Conservation (phyloP, 164 flowering plant genomes). For the grape (Vitis vinifera) region ASM3070453v1 NC_081814.1:2668501-2669000, state of each 20-base stretch:
- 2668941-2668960: conserved; percentile 33
- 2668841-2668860: too few relatives aligned
- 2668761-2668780: too few relatives aligned
- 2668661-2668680: too few relatives aligned
- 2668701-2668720: too few relatives aligned
- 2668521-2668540: neutral
- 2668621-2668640: neutral
- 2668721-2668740: neutral
- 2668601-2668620: conserved; percentile 4
- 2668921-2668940: conserved; percentile 33
- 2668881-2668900: conserved; percentile 27
- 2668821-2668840: too few relatives aligned
- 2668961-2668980: conserved; percentile 34
- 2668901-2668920: conserved; percentile 25
- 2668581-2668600: neutral
- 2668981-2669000: conserved; percentile 36
- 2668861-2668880: too few relatives aligned
- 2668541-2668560: neutral
- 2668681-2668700: too few relatives aligned
- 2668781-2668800: too few relatives aligned
- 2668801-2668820: too few relatives aligned
- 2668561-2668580: neutral
- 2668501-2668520: too few relatives aligned
- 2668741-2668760: too few relatives aligned
- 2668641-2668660: too few relatives aligned